These are phyloP conservation scores for Penicillium alfredii DNA, from an alignment of 495 filamentous ascomycete genomes.

Conservation along the genomic window DNA sequence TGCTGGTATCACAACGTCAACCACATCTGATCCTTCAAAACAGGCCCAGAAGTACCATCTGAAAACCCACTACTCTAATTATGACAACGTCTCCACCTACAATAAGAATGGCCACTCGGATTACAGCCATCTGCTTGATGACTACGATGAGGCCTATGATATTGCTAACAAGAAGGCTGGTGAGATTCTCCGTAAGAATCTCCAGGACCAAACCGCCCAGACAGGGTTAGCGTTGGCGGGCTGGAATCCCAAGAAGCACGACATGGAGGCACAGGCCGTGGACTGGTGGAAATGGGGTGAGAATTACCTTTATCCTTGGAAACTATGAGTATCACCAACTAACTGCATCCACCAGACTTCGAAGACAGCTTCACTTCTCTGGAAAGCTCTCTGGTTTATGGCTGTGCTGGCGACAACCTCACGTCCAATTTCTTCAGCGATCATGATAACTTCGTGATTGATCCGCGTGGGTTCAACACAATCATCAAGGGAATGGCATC, in stretches of 20 bases:
- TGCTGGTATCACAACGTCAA: neutral
- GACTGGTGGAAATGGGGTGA: constrained; percentile 62
- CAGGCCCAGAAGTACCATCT: constrained; percentile 57
- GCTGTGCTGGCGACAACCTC: constrained; percentile 41
- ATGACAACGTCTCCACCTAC: constrained; percentile 54
- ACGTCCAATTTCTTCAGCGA: constrained; percentile 47
- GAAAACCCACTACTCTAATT: constrained; percentile 59
- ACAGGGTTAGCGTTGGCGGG: constrained; percentile 55
- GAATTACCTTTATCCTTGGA: no score
- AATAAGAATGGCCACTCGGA: constrained; percentile 49
- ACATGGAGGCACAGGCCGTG: constrained; percentile 53
- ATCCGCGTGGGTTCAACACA: constrained; percentile 60
- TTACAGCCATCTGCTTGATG: constrained; percentile 45
- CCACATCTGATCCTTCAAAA: constrained; percentile 2
- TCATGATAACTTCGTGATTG: constrained; percentile 63
- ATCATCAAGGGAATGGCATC: constrained; percentile 56
- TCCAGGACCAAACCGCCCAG: constrained; percentile 59
- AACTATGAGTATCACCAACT: no score
- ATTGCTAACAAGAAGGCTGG: constrained; percentile 52
- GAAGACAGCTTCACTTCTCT: constrained; percentile 49
- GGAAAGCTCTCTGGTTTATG: constrained; percentile 41
- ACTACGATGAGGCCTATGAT: constrained; percentile 46
- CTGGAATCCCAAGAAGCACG: constrained; percentile 55
- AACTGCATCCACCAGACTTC: constrained; percentile 46
- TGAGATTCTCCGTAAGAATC: constrained; percentile 49